Evolutionary conservation across 1,284 basidiomycete species (phyloP).

Genomic region (Nidula niveotomentosa): DNA sequence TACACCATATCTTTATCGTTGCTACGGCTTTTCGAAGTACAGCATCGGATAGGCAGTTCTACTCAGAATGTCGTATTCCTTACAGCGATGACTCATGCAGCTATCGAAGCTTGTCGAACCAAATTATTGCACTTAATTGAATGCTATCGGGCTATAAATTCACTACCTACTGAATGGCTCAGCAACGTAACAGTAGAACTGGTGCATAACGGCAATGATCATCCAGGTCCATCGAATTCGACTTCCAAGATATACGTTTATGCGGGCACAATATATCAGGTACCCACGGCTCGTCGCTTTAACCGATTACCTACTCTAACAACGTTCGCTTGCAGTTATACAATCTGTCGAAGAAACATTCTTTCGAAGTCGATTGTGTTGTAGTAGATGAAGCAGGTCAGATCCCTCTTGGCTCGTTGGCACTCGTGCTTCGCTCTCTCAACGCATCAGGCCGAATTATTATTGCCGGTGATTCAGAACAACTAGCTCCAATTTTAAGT

Average conservation of each 20-base stretch:
- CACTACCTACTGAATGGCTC: conserved; percentile 36
- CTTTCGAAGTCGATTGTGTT: conserved; percentile 38
- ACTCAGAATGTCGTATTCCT: conserved; percentile 38
- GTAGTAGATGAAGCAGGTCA: conserved; percentile 51
- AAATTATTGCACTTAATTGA: conserved; percentile 35
- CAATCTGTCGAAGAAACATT: conserved; percentile 39
- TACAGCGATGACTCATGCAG: conserved; percentile 50
- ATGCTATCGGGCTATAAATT: conserved; percentile 34
- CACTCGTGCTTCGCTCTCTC: conserved; percentile 42
- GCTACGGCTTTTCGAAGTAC: conserved; percentile 40
- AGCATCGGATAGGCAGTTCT: conserved; percentile 24
- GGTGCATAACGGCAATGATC: conserved; percentile 36
- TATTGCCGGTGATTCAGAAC: conserved; percentile 50
- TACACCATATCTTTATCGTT: conserved; percentile 47
- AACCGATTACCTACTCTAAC: too few relatives aligned
- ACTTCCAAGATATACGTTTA: conserved; percentile 32
- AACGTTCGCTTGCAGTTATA: conserved; percentile 30
- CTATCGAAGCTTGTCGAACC: conserved; percentile 42
- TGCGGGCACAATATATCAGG: conserved; percentile 48
- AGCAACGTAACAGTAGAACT: conserved; percentile 36
- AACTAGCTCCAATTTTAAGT: conserved; percentile 46
- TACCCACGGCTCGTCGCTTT: conserved; percentile 5
- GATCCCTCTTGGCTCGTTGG: conserved; percentile 39
- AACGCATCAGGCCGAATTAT: conserved; percentile 35
- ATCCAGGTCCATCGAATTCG: conserved; percentile 26